Conservation (phyloP, 2,329 filamentous ascomycete species). For the Fusarium metavorans region DNA sequence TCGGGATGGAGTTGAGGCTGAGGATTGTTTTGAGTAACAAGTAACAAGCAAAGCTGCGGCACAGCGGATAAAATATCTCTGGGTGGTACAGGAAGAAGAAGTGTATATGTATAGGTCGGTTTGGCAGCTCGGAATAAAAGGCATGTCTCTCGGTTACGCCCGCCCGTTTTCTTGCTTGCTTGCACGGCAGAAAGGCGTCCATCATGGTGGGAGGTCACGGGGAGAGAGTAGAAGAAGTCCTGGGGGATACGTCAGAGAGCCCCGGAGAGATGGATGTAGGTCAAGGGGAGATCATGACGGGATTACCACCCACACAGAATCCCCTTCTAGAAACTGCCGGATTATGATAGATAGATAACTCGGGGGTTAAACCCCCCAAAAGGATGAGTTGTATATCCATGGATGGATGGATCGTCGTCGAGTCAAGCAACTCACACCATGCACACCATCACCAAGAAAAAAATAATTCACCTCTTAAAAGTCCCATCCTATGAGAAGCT, state of each 20-base stretch:
- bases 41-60: not conserved
- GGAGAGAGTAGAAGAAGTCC: not conserved
- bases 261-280: not conserved
- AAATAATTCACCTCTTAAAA: constrained; percentile 23
- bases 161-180: constrained; percentile 18
- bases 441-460: constrained; percentile 30
- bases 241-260: constrained; percentile 20
- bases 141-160: constrained; percentile 37
- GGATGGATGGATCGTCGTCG: not conserved
- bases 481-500: constrained; percentile 53
- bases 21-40: not conserved
- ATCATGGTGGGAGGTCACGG: constrained; percentile 6
- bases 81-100: constrained; percentile 10
- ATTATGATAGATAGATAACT: constrained; percentile 8
- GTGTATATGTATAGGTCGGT: constrained; percentile 5
- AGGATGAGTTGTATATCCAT: constrained; percentile 18
- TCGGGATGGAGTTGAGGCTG: not conserved
- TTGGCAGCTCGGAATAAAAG: constrained; percentile 27
- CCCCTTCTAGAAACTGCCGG: constrained; percentile 32
- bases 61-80: not conserved
- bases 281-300: constrained; percentile 12
- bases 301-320: constrained; percentile 1
- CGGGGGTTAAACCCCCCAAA: not conserved
- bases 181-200: constrained; percentile 23
- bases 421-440: constrained; percentile 20